Conservation (phyloP, 805 yeast genomes). For the Pichia heedii region DNA sequence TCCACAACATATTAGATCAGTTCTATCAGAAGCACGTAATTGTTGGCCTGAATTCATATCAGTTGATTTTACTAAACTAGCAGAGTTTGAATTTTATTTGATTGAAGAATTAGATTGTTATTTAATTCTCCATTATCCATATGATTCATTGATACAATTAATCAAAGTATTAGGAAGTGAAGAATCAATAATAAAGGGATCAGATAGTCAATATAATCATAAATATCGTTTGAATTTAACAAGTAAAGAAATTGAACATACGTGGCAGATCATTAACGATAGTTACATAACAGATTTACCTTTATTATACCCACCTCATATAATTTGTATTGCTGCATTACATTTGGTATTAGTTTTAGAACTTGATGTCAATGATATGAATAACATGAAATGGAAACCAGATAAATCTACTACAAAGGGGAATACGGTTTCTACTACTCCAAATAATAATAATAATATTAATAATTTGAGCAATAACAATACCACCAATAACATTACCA, state of each 20-base stretch:
- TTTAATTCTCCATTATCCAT: constrained; percentile 69
- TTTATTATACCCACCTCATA: constrained; percentile 79
- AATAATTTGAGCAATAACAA: background rate
- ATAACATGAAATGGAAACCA: background rate
- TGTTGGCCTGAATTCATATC: constrained; percentile 95
- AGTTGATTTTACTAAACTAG: constrained; percentile 80
- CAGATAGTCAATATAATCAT: background rate
- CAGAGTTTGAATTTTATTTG: constrained; percentile 91
- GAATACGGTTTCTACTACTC: background rate
- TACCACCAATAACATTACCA: background rate
- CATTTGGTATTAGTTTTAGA: constrained; percentile 43
- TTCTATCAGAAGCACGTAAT: constrained; percentile 76
- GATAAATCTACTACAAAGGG: background rate
- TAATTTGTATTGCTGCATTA: constrained; percentile 73
- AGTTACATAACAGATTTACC: constrained; percentile 83
- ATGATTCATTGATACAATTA: constrained; percentile 50
- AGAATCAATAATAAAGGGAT: background rate
- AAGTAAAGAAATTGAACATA: constrained; percentile 66
- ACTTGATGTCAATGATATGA: background rate
- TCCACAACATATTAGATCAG: constrained; percentile 84
- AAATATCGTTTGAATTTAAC: constrained; percentile 26
- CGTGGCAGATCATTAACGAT: constrained; percentile 89
- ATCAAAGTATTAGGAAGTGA: constrained; percentile 24
- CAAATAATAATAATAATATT: background rate
- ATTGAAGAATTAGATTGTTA: constrained; percentile 79